Conservation (phyloP, 345 rosid genomes). For the Citrus australasica region DNA sequence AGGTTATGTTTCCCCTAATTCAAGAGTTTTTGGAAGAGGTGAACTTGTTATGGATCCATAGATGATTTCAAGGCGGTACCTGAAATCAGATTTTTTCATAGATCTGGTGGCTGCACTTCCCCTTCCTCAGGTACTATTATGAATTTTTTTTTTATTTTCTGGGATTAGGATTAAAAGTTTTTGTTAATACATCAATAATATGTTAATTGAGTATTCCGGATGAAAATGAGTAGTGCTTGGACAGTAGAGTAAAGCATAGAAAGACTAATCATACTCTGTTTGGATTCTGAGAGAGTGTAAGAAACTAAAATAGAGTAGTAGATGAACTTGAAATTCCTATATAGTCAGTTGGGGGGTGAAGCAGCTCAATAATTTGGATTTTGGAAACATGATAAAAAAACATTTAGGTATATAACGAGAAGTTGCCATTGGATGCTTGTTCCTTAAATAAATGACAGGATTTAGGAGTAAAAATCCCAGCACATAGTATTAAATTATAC, state of each 20-base stretch:
- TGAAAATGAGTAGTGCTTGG: neutral
- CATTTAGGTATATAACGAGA: neutral
- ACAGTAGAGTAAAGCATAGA: neutral
- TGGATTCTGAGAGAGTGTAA: neutral
- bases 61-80: slow-evolving; percentile 57
- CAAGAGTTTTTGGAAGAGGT: slow-evolving; percentile 81
- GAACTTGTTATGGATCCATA: slow-evolving; percentile 73
- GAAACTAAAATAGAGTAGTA: neutral
- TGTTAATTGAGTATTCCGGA: neutral
- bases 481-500: neutral
- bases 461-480: neutral
- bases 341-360: neutral
- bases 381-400: too few relatives aligned
- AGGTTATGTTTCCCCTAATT: slow-evolving; percentile 69
- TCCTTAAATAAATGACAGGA: neutral
- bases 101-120: slow-evolving; percentile 74
- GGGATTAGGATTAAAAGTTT: neutral
- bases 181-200: neutral
- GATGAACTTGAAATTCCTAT: neutral
- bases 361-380: neutral
- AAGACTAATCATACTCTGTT: neutral
- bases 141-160: neutral
- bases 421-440: neutral
- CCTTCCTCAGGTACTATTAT: slow-evolving; percentile 64
- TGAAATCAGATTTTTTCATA: slow-evolving; percentile 63